Base-by-base conservation (phyloP, 1,284 basidiomycete species). In the Cutaneotrichosporon mucoides region DNA sequence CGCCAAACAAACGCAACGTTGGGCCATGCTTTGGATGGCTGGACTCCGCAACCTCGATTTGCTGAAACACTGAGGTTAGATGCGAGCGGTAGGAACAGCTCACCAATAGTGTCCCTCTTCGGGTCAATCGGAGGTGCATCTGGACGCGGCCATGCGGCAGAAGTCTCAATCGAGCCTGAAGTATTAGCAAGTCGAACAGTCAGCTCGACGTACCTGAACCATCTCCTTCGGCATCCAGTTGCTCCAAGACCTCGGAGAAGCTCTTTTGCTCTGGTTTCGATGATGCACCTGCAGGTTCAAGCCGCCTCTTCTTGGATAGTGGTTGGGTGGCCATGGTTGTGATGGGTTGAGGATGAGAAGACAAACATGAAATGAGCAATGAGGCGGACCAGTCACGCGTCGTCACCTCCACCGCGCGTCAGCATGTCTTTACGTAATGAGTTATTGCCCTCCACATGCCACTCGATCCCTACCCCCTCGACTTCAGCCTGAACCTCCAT, bases 21-120 rank as follows among this genome's bases (percentile, higher is more conserved):
- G 84, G 81, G 2, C 76, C 79, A 33, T 81, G 80, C 6, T 77
- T 82, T 0, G 74, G 65, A 60, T 88, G 86, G 4, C 82, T 82
- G 2, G 85, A 81, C 61, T 90, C 86, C 65, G 94, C 90, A 9
- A 97, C 83, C 64, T 97, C 94, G 59, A 93, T 93, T 75, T 97
- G 94, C 73, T 97, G 93, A 68, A 97, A 96, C 13, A 88, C 73
- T 73, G 42, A 2, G 49, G n/a, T 45, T 10, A 47, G 37, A 43
- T 24, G 33, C 16, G n/a, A 40, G 11, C 10, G 15, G 51, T 15
- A 34, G 7, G 9, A 11, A 4, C n/a, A 12, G 60, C 80, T 65
- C 53, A 85, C 84, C 73, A 52, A 95, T 86, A 2, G 82, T 77
- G 67, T 93, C 87, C 46, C 68, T 82, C 60, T 83, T 81, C 42